A percentile compares a stretch with the other conserved stretches of the same genome.
Conservation (phyloP, 73 alveolate species). For the Uronychia binucleata region DNA sequence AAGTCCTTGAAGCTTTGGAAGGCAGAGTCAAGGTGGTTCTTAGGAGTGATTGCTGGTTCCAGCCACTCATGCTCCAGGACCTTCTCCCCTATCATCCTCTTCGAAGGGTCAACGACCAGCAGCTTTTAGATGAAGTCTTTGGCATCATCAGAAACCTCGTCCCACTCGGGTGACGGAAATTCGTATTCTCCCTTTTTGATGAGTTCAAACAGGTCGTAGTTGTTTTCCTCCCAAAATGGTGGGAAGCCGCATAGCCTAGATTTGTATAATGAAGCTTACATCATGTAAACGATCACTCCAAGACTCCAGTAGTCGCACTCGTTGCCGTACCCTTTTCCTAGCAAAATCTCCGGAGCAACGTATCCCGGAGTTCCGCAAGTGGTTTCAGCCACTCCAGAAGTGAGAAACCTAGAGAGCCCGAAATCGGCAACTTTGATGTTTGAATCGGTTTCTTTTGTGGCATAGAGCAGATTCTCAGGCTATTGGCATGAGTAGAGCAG, state of each 20-base stretch:
- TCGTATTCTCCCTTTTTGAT: conserved; percentile 59
- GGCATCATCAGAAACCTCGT: conserved; percentile 62
- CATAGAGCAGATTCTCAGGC: conserved; percentile 52
- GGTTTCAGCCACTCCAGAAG: conserved; percentile 41
- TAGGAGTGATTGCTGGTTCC: conserved; percentile 32
- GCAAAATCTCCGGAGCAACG: conserved; percentile 72
- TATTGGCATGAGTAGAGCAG: background rate
- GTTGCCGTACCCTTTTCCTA: conserved; percentile 66
- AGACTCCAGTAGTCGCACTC: conserved; percentile 68
- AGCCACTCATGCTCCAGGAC: conserved; percentile 81
- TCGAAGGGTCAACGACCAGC: conserved; percentile 74
- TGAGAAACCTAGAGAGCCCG: conserved; percentile 4
- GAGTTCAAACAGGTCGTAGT: conserved; percentile 56
- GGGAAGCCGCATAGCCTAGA: conserved; percentile 68
- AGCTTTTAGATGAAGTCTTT: conserved; percentile 77
- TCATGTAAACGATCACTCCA: conserved; percentile 65
- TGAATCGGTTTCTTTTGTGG: conserved; percentile 46
- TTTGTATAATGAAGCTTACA: background rate
- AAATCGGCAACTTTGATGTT: conserved; percentile 23
- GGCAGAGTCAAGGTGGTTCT: background rate
- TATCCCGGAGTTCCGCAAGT: conserved; percentile 77
- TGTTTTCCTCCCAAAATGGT: conserved; percentile 66
- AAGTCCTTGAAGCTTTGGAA: background rate
- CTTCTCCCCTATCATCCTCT: conserved; percentile 65
- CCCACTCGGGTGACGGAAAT: conserved; percentile 73